phyloP scores from a whole-genome alignment of 2,329 filamentous ascomycete species.

The Colletotrichum tofieldiae region DNA sequence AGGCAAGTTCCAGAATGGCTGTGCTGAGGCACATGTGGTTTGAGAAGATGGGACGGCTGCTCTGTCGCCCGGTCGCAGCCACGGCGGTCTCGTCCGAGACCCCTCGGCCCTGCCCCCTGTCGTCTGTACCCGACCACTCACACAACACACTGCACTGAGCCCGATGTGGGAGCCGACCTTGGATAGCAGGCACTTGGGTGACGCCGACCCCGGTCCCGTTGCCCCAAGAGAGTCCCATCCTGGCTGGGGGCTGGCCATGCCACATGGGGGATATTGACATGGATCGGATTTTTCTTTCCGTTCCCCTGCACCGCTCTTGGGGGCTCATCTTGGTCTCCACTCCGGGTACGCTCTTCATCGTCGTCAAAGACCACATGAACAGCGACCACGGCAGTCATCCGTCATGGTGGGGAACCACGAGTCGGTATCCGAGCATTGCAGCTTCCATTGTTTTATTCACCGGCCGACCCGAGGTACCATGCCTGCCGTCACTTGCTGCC shows the following conservation, averaged over 20 bases:
- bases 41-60: constrained; percentile 45
- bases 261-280: constrained; percentile 33
- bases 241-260: constrained; percentile 15
- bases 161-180: neutral
- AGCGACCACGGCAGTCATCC: constrained; percentile 14
- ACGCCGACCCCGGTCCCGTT: constrained; percentile 17
- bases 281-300: constrained; percentile 23
- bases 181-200: constrained; percentile 6
- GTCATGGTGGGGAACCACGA: constrained; percentile 12
- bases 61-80: constrained; percentile 37
- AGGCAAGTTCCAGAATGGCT: constrained; percentile 43
- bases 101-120: constrained; percentile 14
- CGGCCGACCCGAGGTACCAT: neutral
- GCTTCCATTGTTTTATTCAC: neutral
- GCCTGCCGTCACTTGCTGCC: neutral
- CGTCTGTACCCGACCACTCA: constrained; percentile 12
- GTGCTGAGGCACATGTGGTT: constrained; percentile 51
- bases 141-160: neutral
- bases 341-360: constrained; percentile 2
- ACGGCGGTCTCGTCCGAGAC: constrained; percentile 24
- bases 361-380: constrained; percentile 15
- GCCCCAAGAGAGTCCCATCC: constrained; percentile 27
- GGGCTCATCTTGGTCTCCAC: constrained; percentile 7
- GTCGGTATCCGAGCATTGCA: constrained; percentile 1
- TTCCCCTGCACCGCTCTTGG: constrained; percentile 25